Evolutionary conservation across 2,329 filamentous ascomycete species (phyloP).

Genomic region (Pseudopithomyces chartarum): DNA sequence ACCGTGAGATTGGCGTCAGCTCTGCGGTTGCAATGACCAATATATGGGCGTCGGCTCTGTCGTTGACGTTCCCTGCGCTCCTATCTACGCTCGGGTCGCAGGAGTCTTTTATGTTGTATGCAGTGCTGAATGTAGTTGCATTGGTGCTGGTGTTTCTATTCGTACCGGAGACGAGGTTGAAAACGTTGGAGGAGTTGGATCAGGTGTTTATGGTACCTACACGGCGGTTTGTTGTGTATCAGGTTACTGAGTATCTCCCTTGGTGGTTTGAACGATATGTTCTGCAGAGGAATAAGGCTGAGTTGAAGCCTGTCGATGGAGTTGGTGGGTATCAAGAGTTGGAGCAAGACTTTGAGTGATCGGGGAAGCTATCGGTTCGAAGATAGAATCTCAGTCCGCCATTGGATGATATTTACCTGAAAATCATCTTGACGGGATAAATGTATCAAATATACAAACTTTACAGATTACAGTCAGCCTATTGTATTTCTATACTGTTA

Average conservation of each 20-base stretch:
- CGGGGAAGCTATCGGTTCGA: neutral
- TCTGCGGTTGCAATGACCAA: constrained; percentile 63
- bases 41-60: constrained; percentile 53
- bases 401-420: too few species aligned
- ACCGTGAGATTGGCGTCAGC: constrained; percentile 70
- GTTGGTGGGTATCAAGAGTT: neutral
- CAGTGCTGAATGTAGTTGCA: constrained; percentile 61
- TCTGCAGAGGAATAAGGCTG: neutral
- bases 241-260: constrained; percentile 20
- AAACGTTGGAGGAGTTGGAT: constrained; percentile 49
- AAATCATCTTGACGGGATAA: too few species aligned
- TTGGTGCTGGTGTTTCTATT: constrained; percentile 66
- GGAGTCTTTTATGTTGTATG: constrained; percentile 64
- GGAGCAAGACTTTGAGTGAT: neutral
- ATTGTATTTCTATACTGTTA: too few species aligned
- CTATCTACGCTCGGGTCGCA: constrained; percentile 53
- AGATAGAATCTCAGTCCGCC: too few species aligned
- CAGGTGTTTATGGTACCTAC: constrained; percentile 51
- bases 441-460: too few species aligned
- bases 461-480: too few species aligned
- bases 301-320: neutral
- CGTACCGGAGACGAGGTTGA: constrained; percentile 49
- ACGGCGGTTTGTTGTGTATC: constrained; percentile 36
- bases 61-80: constrained; percentile 62
- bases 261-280: constrained; percentile 12